These are phyloP conservation scores for Phytopythium vexans DNA, from an alignment of 352 stramenopile genomes.

Conservation along the genomic window DNA sequence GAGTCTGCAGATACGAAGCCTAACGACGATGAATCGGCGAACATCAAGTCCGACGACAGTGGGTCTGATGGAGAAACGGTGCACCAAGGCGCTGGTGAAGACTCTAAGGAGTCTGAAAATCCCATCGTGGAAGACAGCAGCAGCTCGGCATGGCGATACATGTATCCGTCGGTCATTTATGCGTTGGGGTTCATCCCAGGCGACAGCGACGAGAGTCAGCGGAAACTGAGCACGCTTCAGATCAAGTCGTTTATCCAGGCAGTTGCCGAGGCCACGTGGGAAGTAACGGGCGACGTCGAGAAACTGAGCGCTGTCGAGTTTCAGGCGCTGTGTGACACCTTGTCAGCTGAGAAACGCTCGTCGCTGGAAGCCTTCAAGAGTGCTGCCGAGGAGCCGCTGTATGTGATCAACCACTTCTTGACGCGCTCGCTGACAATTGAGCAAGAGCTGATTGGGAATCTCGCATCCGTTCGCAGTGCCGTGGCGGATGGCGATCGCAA, in stretches of 20 bases:
- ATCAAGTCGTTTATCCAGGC: constrained; percentile 86
- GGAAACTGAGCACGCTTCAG: constrained; percentile 78
- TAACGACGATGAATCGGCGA: constrained; percentile 7
- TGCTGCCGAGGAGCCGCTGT: constrained; percentile 44
- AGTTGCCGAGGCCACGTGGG: constrained; percentile 62
- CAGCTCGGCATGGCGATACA: constrained; percentile 33
- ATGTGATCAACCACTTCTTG: constrained; percentile 71
- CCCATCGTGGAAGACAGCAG: neutral
- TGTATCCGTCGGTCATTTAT: constrained; percentile 75
- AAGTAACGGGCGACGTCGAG: constrained; percentile 46
- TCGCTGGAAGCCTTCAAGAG: constrained; percentile 24
- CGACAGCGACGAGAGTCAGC: constrained; percentile 31
- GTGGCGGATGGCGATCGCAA: constrained; percentile 63
- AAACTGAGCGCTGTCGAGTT: constrained; percentile 66
- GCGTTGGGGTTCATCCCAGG: constrained; percentile 59
- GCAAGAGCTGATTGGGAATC: constrained; percentile 40
- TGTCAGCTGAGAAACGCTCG: constrained; percentile 29
- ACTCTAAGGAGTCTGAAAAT: too few relatives aligned
- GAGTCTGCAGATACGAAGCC: neutral
- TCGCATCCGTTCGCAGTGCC: constrained; percentile 44
- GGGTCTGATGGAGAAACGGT: neutral
- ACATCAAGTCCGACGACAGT: constrained; percentile 8
- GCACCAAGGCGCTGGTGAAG: too few relatives aligned
- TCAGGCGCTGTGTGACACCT: constrained; percentile 68
- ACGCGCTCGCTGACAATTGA: constrained; percentile 49